phyloP scores from a whole-genome alignment of 805 yeast species.

The Danielozyma ontarioensis region DNA sequence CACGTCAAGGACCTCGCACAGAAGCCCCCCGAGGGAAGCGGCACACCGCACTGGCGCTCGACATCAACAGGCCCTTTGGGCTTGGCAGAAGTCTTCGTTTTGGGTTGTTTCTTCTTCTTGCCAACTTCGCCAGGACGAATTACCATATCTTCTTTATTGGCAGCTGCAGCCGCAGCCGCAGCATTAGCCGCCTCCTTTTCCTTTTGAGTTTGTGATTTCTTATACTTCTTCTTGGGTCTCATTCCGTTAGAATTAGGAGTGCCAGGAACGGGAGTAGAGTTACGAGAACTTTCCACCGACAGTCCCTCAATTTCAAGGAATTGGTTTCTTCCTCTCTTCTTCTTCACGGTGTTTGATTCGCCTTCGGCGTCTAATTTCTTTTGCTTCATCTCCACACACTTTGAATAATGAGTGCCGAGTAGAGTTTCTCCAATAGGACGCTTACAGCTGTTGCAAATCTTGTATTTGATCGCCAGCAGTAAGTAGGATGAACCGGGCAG shows the following conservation, averaged over 20 bases:
- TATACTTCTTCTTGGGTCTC: constrained; percentile 39
- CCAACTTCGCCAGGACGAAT: constrained; percentile 3
- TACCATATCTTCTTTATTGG: constrained; percentile 5
- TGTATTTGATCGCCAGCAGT: constrained; percentile 30
- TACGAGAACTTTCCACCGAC: constrained; percentile 36
- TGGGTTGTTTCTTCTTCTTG: constrained; percentile 30
- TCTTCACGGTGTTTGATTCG: constrained; percentile 13
- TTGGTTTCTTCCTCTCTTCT: constrained; percentile 24
- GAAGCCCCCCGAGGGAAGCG: constrained; percentile 86
- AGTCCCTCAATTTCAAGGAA: constrained; percentile 30
- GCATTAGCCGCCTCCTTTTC: constrained; percentile 44
- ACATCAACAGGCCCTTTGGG: constrained; percentile 84
- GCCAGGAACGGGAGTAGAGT: constrained; percentile 31
- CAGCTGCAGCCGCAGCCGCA: constrained; percentile 41
- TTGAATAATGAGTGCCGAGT: constrained; percentile 24
- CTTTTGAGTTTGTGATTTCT: constrained; percentile 38
- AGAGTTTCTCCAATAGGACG: constrained; percentile 37
- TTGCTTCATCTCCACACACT: constrained; percentile 37
- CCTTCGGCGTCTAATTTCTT: constrained; percentile 16
- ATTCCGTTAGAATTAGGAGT: constrained; percentile 17
- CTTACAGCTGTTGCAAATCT: constrained; percentile 33
- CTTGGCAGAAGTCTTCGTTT: constrained; percentile 43
- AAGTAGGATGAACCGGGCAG: constrained; percentile 23
- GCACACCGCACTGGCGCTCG: constrained; percentile 94
- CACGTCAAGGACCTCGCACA: constrained; percentile 96